Base-by-base conservation (phyloP, 2,329 filamentous ascomycete genomes). In the Cercospora canescens region DNA sequence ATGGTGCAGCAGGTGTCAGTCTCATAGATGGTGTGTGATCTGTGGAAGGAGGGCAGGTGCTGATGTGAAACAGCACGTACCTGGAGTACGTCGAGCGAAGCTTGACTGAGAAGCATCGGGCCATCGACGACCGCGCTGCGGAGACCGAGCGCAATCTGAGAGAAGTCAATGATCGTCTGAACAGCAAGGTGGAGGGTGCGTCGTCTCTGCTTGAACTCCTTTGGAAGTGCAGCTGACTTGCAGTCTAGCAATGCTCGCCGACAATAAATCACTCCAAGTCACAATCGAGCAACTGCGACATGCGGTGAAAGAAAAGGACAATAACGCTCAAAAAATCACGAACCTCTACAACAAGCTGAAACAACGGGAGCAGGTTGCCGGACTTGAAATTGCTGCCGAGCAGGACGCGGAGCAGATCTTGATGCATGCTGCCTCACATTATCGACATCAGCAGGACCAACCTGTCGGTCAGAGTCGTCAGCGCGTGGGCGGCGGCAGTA, bases 1-100 rank as follows among this genome's bases (percentile, higher is more conserved):
- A 88, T 89, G 21, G 89, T 88, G 2, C 91, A 95, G 73, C 91
- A 97, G 78, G 91, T 96, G 91, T 93, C 73, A 69, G 83, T 76
- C 6, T 8, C 18, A 48, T 18, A 24, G 2, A 14, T 14, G 9
- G 35, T 6, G 41, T 39, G 54, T 6, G 14, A 45, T 2, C n/a
- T n/a, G 56, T 7, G 3, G 18, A 11, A 39, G 41, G 21, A 28
- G 26, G 24, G 8, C 28, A 50, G 24, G 3, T 37, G 62, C 71
- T 76, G 56, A 76, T 63, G 65, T 48, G 52, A 34, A 28, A 66
- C 62, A 92, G 89, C 65, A 85, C 89, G 60, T 96, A 94, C 73
- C 91, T 96, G 75, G 89, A 93, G 71, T 88, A 90, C 71, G 80
- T 92, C 1, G 88, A 87, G 50, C 93, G 89, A 73, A 88, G 85